These are phyloP conservation scores for Mollisiaceae sp. DNA, from an alignment of 2,329 filamentous ascomycete species.

Conservation along the genomic window DNA sequence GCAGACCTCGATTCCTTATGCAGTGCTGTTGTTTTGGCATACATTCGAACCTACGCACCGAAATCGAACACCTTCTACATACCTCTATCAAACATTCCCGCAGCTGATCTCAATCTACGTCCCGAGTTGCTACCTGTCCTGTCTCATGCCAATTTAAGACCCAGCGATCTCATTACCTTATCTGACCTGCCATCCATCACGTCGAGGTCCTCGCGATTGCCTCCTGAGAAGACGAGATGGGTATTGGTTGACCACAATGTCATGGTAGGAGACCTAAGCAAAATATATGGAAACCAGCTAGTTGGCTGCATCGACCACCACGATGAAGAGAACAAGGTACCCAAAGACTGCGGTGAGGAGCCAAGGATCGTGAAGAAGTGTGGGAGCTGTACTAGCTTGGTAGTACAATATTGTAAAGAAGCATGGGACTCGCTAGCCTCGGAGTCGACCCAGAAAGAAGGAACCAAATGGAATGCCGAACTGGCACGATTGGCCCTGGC, in stretches of 20 bases:
- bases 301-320: constrained; percentile 80
- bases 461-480: constrained; percentile 53
- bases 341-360: constrained; percentile 49
- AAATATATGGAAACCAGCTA: constrained; percentile 57
- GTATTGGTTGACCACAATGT: constrained; percentile 82
- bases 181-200: constrained; percentile 56
- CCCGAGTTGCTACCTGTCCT: constrained; percentile 74
- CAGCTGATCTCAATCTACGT: constrained; percentile 70
- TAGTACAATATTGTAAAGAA: constrained; percentile 63
- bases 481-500: constrained; percentile 71
- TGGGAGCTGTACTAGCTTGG: constrained; percentile 76
- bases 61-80: constrained; percentile 60
- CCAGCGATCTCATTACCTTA: constrained; percentile 68
- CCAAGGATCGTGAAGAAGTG: constrained; percentile 67
- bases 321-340: constrained; percentile 67
- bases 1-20: constrained; percentile 82
- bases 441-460: constrained; percentile 46
- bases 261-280: constrained; percentile 65
- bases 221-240: constrained; percentile 66
- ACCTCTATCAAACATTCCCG: constrained; percentile 73
- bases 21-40: constrained; percentile 74
- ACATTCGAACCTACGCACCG: constrained; percentile 66
- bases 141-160: constrained; percentile 60
- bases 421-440: constrained; percentile 62
- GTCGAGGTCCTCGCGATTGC: constrained; percentile 13